Base-by-base conservation (phyloP, 257 asterid genomes). In the Salvia hispanica region DNA sequence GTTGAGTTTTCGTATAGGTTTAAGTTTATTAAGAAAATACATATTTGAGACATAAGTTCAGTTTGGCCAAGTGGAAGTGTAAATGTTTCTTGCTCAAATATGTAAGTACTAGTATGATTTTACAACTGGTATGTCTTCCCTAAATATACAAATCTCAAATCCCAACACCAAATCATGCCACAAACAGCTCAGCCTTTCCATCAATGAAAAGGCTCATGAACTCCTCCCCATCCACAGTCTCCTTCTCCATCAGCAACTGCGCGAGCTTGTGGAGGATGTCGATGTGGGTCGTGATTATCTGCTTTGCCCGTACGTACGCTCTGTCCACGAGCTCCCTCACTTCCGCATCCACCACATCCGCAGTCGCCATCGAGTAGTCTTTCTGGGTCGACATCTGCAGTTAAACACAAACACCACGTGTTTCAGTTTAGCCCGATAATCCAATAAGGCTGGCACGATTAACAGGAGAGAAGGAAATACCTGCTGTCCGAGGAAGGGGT, bases 311-410 rank as follows among this genome's bases (percentile, higher is more conserved):
- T 3, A 69, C 0, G 72, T 94, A 94, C 15, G 99, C 96, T 25
- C 57, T 82, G 7, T 94, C 96, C 1, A 91, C 96, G 46, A 91
- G 83, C 77, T 85, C 91, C 57, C 98, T 84, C 69, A 91, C 96
- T 69, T 94, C 96, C 44, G 95, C 85, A 61, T 91, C 99, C 5
- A 91, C 98, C 4, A 90, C 69, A 46, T 94, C 99, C 0, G 97
- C 99, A 7, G 99, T 94, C 0, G 97, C 97, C 99, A 94, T 91
- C 3, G 97, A 94, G 85, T 94, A 94, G 82, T 94, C 97, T 80
- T 91, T 88, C 81, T 84, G 88, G 74, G 76, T 48, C 0, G 86
- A 72, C 90, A 86, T 82, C 90, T 86, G 82, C 69, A 78, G 7
- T 50, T 36, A 45, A 7, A 72, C 16, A 44, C 0, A 45, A 7